These are phyloP conservation scores for Pseudotulostoma volvatum DNA, from an alignment of 495 filamentous ascomycete species.

Conservation along the genomic window DNA sequence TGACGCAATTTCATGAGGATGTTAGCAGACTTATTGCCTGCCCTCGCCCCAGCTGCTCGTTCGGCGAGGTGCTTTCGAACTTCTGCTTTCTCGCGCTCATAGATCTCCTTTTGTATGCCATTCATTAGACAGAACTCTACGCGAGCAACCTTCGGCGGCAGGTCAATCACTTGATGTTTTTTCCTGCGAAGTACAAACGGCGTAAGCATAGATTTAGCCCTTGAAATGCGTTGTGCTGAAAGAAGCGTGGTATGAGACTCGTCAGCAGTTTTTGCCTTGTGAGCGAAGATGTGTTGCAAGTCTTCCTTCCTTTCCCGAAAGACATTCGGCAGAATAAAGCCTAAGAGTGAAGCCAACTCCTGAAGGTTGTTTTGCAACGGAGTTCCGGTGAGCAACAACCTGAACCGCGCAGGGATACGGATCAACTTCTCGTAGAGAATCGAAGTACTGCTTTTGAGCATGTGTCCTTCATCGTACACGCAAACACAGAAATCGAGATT, in stretches of 20 bases:
- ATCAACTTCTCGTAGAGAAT: constrained; percentile 66
- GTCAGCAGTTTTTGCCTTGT: constrained; percentile 71
- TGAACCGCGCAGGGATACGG: constrained; percentile 57
- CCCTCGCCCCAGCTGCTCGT: constrained; percentile 39
- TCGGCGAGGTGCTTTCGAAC: constrained; percentile 38
- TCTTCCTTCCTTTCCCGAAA: constrained; percentile 61
- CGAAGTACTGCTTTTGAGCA: constrained; percentile 72
- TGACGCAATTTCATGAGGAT: constrained; percentile 84
- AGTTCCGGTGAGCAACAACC: constrained; percentile 79
- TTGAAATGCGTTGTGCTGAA: constrained; percentile 65
- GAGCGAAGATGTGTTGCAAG: constrained; percentile 67
- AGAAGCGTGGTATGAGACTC: constrained; percentile 56
- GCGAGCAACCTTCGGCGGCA: constrained; percentile 64
- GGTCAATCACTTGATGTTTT: constrained; percentile 84
- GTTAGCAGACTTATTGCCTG: constrained; percentile 43
- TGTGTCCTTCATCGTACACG: constrained; percentile 87
- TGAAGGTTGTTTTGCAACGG: constrained; percentile 92
- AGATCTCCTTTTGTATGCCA: constrained; percentile 48
- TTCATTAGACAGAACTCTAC: constrained; percentile 72
- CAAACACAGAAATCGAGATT: constrained; percentile 46
- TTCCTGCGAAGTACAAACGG: constrained; percentile 87
- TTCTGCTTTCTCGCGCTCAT: constrained; percentile 41
- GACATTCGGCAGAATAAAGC: constrained; percentile 75
- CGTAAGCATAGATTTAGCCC: constrained; percentile 82
- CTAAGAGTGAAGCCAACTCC: constrained; percentile 73